Percentiles rank a stretch among this genome's conserved stretches.
Conservation (phyloP, 805 yeast genomes). For the Saccharomycopsis fermentans region DNA sequence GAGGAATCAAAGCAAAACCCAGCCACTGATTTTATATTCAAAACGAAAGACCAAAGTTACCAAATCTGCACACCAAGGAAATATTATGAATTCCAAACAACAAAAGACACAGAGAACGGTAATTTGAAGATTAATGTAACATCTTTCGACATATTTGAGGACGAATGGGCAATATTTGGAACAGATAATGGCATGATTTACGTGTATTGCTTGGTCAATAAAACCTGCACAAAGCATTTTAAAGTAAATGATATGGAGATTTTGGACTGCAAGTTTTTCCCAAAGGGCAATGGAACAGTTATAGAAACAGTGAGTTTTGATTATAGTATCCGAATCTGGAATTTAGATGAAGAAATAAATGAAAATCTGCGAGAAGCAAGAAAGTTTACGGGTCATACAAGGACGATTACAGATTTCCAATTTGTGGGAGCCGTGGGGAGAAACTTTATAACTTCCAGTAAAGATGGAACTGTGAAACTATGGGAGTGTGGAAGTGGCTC, state of each 20-base stretch:
- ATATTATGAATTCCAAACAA: not conserved
- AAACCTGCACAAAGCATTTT: not conserved
- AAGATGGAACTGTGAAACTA: conserved; percentile 45
- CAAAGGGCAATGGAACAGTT: conserved; percentile 45
- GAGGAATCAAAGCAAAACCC: not conserved
- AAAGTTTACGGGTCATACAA: conserved; percentile 40
- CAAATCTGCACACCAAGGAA: not conserved
- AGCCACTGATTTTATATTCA: not conserved
- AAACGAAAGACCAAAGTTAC: not conserved
- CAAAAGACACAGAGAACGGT: not conserved
- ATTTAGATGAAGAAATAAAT: conserved; percentile 34
- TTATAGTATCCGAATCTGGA: conserved; percentile 53
- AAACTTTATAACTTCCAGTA: conserved; percentile 46
- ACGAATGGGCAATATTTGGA: not conserved
- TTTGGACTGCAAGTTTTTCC: conserved; percentile 44
- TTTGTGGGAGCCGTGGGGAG: conserved; percentile 53
- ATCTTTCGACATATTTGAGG: not conserved
- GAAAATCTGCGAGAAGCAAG: conserved; percentile 28
- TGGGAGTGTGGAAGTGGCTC: conserved; percentile 64
- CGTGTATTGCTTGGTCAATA: not conserved
- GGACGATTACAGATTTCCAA: conserved; percentile 37
- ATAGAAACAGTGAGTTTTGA: conserved; percentile 51
- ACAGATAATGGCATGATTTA: conserved; percentile 1
- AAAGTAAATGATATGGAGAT: conserved; percentile 7
- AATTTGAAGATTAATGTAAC: not conserved